These are phyloP conservation scores for Penicillium ucsense DNA, from an alignment of 495 filamentous ascomycete species.

Conservation along the genomic window DNA sequence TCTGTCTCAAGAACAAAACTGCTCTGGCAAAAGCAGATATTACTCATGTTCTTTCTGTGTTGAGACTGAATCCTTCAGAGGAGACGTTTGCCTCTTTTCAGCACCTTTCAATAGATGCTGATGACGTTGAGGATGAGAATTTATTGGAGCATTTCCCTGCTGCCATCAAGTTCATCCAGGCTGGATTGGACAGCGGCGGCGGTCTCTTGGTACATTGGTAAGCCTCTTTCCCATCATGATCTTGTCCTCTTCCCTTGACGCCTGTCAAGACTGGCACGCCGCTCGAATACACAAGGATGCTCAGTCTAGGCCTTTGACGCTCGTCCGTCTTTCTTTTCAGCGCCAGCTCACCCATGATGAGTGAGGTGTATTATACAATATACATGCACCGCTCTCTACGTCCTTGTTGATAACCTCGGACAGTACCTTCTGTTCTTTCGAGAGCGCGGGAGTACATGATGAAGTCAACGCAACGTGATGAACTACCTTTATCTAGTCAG, in stretches of 20 bases:
- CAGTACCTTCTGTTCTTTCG: too few species aligned
- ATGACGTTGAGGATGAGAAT: constrained; percentile 83
- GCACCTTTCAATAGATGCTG: constrained; percentile 71
- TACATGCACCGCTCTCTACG: too few species aligned
- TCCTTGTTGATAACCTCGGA: too few species aligned
- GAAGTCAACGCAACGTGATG: neutral
- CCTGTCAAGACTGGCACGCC: neutral
- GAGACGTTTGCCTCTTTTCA: constrained; percentile 37
- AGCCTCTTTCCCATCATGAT: constrained; percentile 13
- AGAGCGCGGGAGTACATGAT: too few species aligned
- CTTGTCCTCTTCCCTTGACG: neutral
- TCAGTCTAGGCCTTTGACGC: too few species aligned
- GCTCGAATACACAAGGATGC: too few species aligned
- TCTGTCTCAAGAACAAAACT: constrained; percentile 58
- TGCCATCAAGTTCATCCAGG: constrained; percentile 73
- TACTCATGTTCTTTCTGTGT: constrained; percentile 84
- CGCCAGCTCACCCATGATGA: too few species aligned
- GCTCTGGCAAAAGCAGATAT: constrained; percentile 63
- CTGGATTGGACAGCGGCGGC: constrained; percentile 57
- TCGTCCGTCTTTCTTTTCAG: too few species aligned
- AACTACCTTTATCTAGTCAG: constrained; percentile 14
- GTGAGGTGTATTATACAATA: too few species aligned
- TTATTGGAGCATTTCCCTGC: constrained; percentile 68
- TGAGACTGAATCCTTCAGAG: constrained; percentile 47
- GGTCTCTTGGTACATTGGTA: constrained; percentile 70